These are phyloP conservation scores for Ulvella scutata DNA, from an alignment of 139 green algal genomes.

Conservation along the genomic window DNA sequence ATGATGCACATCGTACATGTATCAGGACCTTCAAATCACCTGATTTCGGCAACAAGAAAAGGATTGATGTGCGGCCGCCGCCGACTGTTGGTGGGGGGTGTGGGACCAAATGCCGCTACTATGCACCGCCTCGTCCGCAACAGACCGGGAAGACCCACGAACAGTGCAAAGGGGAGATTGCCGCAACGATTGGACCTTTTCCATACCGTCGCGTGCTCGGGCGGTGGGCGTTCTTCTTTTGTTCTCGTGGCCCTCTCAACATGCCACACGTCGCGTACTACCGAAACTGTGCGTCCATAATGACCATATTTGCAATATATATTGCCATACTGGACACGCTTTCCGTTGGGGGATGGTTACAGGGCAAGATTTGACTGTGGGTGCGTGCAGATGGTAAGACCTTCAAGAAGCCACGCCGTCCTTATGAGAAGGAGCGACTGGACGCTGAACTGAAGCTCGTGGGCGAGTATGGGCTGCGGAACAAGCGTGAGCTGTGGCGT, in stretches of 20 bases:
- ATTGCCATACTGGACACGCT: neutral
- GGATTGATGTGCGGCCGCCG: too few relatives aligned
- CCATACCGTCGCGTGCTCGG: too few relatives aligned
- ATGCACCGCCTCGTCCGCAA: too few relatives aligned
- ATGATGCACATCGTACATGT: too few relatives aligned
- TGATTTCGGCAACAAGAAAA: too few relatives aligned
- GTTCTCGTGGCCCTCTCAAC: conserved; percentile 13
- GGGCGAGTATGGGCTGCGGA: conserved; percentile 95
- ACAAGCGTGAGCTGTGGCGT: conserved; percentile 99
- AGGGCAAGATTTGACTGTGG: neutral
- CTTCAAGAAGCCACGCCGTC: conserved; percentile 96
- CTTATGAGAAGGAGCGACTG: conserved; percentile 99
- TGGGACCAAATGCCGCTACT: too few relatives aligned
- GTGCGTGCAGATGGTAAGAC: conserved; percentile 82
- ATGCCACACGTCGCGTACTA: conserved; percentile 77
- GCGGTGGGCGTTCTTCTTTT: too few relatives aligned
- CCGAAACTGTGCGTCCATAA: conserved; percentile 53
- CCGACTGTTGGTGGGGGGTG: too few relatives aligned
- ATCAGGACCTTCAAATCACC: too few relatives aligned
- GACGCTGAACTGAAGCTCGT: conserved; percentile 98
- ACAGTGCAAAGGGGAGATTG: too few relatives aligned
- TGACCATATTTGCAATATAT: neutral
- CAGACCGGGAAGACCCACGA: too few relatives aligned
- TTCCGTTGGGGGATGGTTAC: neutral
- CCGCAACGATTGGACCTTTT: too few relatives aligned